Conservation (phyloP, 1,139 yeast genomes). For the Saccharomyces pastorianus region DNA sequence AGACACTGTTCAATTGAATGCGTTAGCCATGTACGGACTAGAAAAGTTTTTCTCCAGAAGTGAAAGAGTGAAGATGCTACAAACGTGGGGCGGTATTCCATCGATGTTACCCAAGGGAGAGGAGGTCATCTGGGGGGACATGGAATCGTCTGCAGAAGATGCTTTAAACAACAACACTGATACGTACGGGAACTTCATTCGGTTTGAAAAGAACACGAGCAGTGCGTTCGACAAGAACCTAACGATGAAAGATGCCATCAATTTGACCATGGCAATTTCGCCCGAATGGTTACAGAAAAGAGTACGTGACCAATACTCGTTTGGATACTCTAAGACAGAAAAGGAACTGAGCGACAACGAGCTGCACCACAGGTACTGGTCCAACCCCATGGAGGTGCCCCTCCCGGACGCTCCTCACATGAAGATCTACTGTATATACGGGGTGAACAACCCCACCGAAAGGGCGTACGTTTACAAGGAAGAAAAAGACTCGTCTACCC, state of each 20-base stretch:
- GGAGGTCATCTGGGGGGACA: slow-evolving; percentile 75
- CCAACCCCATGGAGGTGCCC: slow-evolving; percentile 84
- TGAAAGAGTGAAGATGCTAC: slow-evolving; percentile 78
- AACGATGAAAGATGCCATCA: slow-evolving; percentile 60
- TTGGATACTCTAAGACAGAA: slow-evolving; percentile 57
- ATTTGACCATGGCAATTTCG: slow-evolving; percentile 52
- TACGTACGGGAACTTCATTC: slow-evolving; percentile 66
- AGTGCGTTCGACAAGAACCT: slow-evolving; percentile 46
- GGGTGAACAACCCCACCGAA: slow-evolving; percentile 93
- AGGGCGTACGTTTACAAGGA: slow-evolving; percentile 82
- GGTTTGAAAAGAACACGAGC: slow-evolving; percentile 41
- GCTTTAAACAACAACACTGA: slow-evolving; percentile 31
- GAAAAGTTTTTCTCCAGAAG: slow-evolving; percentile 86
- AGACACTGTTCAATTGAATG: slow-evolving; percentile 89
- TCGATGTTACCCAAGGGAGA: slow-evolving; percentile 98
- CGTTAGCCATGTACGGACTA: slow-evolving; percentile 86
- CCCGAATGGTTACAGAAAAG: slow-evolving; percentile 72
- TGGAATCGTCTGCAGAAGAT: slow-evolving; percentile 48
- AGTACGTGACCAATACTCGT: slow-evolving; percentile 63
- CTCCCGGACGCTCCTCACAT: slow-evolving; percentile 90
- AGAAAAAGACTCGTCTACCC: slow-evolving; percentile 39
- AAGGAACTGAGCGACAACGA: slow-evolving; percentile 57
- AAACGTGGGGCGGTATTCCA: slow-evolving; percentile 88
- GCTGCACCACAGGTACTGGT: slow-evolving; percentile 70
- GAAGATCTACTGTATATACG: slow-evolving; percentile 84